Conservation (phyloP, 1,284 basidiomycete species). For the Pulchroboletus neoregius region DNA sequence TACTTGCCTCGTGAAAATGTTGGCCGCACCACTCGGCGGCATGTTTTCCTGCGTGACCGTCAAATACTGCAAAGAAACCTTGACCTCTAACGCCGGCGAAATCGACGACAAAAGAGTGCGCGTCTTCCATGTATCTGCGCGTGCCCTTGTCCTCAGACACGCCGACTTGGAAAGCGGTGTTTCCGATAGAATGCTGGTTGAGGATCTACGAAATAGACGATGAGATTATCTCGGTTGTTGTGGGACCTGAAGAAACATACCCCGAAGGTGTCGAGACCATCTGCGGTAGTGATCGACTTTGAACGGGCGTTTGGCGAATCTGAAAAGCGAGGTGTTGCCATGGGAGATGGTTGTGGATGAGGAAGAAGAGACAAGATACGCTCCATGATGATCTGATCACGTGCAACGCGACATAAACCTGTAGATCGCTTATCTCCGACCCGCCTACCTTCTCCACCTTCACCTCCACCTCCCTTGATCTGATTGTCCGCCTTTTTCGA, state of each 20-base stretch:
- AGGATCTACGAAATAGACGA: conserved; percentile 40
- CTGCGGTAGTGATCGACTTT: conserved; percentile 69
- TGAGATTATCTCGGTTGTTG: conserved; percentile 3
- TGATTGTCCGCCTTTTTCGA: conserved; percentile 31
- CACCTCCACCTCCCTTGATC: conserved; percentile 2
- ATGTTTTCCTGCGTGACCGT: conserved; percentile 98
- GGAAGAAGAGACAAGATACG: neutral
- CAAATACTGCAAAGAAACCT: conserved; percentile 97
- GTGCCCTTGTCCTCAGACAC: conserved; percentile 90
- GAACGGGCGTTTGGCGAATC: conserved; percentile 62
- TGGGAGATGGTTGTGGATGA: conserved; percentile 19
- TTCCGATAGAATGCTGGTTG: conserved; percentile 56
- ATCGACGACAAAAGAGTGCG: conserved; percentile 94
- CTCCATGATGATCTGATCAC: conserved; percentile 18
- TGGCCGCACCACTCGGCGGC: conserved; percentile 98
- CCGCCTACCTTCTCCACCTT: neutral
- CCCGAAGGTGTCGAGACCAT: conserved; percentile 69
- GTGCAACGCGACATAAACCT: conserved; percentile 17
- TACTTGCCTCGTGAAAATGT: conserved; percentile 85
- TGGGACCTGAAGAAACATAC: conserved; percentile 41
- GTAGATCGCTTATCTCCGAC: conserved; percentile 32
- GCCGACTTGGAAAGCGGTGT: conserved; percentile 74
- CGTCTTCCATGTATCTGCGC: conserved; percentile 95
- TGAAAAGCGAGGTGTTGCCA: conserved; percentile 27
- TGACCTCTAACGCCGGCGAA: conserved; percentile 90